These are phyloP conservation scores for Boletus edulis DNA, from an alignment of 768 basidiomycete genomes.

Conservation along the genomic window DNA sequence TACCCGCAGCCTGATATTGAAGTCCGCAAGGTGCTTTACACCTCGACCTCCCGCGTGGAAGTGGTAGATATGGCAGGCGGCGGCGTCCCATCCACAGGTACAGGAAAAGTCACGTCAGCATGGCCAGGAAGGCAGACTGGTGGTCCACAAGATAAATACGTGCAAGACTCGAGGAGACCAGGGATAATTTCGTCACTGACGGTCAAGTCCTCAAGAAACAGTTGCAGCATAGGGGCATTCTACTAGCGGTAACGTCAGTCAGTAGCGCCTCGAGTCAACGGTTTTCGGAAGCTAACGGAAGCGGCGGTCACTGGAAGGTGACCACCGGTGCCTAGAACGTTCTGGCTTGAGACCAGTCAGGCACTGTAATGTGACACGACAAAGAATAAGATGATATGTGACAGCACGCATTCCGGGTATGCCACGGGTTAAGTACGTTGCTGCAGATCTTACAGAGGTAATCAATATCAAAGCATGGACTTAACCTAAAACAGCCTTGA, in stretches of 20 bases:
- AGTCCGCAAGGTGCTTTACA: too few relatives aligned
- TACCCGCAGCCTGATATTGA: too few relatives aligned
- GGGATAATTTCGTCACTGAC: background rate
- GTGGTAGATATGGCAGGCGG: too few relatives aligned
- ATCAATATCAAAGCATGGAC: background rate
- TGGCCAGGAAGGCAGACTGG: background rate
- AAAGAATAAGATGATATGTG: background rate
- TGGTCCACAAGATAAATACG: background rate
- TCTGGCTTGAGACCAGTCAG: too few relatives aligned
- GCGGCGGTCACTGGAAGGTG: too few relatives aligned
- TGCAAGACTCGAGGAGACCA: background rate
- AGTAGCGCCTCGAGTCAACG: too few relatives aligned
- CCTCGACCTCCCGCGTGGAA: too few relatives aligned
- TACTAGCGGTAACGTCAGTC: constrained; percentile 1
- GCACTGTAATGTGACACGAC: background rate
- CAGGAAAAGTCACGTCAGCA: too few relatives aligned
- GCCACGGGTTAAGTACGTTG: too few relatives aligned
- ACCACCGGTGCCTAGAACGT: too few relatives aligned
- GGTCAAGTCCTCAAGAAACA: constrained; percentile 2
- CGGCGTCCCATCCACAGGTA: too few relatives aligned
- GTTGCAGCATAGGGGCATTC: background rate
- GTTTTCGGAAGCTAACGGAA: too few relatives aligned
- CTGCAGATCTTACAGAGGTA: background rate
- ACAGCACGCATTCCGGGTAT: background rate
- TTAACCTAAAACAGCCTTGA: constrained; percentile 63